Evolutionary conservation across 2,329 filamentous ascomycete genomes (phyloP).

Genomic region (Cephalotrichum gorgonifer): DNA sequence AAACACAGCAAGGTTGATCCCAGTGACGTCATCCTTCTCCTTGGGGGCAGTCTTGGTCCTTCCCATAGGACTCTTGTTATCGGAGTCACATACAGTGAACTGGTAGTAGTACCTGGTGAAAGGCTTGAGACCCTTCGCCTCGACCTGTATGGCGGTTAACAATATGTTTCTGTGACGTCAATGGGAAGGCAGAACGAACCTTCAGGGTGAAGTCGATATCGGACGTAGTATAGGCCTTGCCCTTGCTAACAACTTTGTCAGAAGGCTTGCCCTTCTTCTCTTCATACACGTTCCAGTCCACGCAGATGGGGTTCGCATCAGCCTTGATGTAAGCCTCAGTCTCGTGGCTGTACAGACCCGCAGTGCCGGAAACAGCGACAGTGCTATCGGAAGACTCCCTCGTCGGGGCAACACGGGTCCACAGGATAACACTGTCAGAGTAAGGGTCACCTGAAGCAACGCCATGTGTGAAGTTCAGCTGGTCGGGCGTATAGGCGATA

Average conservation of each 20-base stretch:
- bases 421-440: slow-evolving; percentile 48
- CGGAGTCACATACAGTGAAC: slow-evolving; percentile 56
- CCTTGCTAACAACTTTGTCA: slow-evolving; percentile 37
- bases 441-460: slow-evolving; percentile 38
- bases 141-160: slow-evolving; percentile 33
- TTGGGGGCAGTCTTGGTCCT: slow-evolving; percentile 60
- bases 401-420: slow-evolving; percentile 35
- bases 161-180: too few species aligned
- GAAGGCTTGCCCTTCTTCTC: slow-evolving; percentile 29
- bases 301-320: slow-evolving; percentile 47
- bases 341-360: slow-evolving; percentile 34
- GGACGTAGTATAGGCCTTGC: slow-evolving; percentile 56
- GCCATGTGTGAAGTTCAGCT: slow-evolving; percentile 55
- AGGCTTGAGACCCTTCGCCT: slow-evolving; percentile 50
- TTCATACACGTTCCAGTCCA: slow-evolving; percentile 51
- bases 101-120: slow-evolving; percentile 61
- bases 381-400: slow-evolving; percentile 35
- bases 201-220: slow-evolving; percentile 71
- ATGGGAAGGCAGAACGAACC: slow-evolving; percentile 22
- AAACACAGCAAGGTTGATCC: slow-evolving; percentile 56
- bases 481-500: slow-evolving; percentile 28
- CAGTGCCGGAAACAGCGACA: slow-evolving; percentile 29
- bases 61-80: slow-evolving; percentile 51
- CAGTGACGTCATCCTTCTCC: slow-evolving; percentile 41
- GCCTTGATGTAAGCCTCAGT: slow-evolving; percentile 34